Evolutionary conservation across 1,284 basidiomycete species (phyloP), one percentile per base, ranked within the genome.

Genomic region (Tilletiaria anomala): DNA sequence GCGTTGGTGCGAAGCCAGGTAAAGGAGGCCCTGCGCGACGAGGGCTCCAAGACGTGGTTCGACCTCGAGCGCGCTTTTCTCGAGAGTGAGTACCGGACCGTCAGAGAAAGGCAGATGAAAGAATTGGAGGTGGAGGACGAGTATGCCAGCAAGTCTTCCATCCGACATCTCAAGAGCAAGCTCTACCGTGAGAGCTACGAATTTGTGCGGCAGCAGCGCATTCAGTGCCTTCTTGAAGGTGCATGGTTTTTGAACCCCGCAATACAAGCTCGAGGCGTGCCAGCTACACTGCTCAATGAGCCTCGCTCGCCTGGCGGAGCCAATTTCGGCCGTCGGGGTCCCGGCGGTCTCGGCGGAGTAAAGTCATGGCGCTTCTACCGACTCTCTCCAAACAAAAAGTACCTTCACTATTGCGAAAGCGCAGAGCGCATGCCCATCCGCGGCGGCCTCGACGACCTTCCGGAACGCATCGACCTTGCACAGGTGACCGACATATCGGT

Each of bases 41-140:
- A 91, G 69, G 80, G 78, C 54, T 72, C 73, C 32, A 78, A 83
- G 42, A 73, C 77, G 5, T 91, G 86, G 84, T 78, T 83, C 56
- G 77, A 82, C 56, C 78, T 91, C 17, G 83, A 87, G 63, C 75
- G 76, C 35, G 83, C 87, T 57, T 88, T 96, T 65, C 71, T 81
- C 19, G 79, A 83, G 39, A 79, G 76, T 46, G 84, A 88, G 59
- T 96, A 94, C 64, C 78, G 82, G 39, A 76, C 77, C 6, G 82
- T 93, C 10, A 75, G 89, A 36, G 86, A 91, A 57, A 73, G 85
- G 26, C 89, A 94, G 70, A 88, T 93, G 84, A 79, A 83, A 62
- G 82, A 93, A 67, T 73, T 93, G 14, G 89, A 91, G 58, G 73
- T 80, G 41, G 86, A 93, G 61, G 87, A 94, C 65, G 87, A 91